Percentiles rank a stretch among this genome's conserved stretches.
Evolutionary conservation across 495 filamentous ascomycete genomes (phyloP).

Genomic region (Aspergillus sclerotiicarbonarius): DNA sequence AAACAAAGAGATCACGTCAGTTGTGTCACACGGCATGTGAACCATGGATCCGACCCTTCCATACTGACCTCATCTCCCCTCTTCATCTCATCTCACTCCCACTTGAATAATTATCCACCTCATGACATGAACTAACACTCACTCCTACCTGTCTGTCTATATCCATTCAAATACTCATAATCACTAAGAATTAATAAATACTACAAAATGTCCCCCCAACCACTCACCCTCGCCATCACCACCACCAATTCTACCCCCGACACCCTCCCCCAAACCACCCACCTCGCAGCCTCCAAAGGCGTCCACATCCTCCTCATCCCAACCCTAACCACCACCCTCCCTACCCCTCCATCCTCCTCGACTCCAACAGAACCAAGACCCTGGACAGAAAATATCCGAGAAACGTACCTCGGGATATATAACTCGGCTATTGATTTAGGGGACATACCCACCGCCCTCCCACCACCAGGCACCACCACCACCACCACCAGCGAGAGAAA

Average conservation of each 20-base stretch:
- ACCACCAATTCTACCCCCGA: not conserved
- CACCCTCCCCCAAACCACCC: not conserved
- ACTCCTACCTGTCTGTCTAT: not conserved
- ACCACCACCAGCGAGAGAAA: too few species aligned
- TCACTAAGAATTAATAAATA: not conserved
- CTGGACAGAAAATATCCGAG: not conserved
- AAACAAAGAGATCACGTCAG: too few species aligned
- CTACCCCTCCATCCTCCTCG: not conserved
- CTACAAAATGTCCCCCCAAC: not conserved
- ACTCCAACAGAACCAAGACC: not conserved
- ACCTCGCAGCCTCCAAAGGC: not conserved
- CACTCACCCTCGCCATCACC: not conserved
- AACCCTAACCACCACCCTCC: not conserved
- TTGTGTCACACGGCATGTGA: too few species aligned
- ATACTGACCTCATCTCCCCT: too few species aligned
- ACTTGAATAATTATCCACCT: too few species aligned
- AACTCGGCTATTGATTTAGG: not conserved
- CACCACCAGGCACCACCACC: not conserved
- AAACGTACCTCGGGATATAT: not conserved
- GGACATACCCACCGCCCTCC: not conserved
- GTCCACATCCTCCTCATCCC: not conserved
- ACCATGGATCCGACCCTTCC: too few species aligned
- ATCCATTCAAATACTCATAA: not conserved
- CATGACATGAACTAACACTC: too few species aligned
- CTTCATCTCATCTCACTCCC: too few species aligned